Evolutionary conservation across 176 grass and related monocot genomes (phyloP).

Genomic region (Pontederia paniculata): DNA sequence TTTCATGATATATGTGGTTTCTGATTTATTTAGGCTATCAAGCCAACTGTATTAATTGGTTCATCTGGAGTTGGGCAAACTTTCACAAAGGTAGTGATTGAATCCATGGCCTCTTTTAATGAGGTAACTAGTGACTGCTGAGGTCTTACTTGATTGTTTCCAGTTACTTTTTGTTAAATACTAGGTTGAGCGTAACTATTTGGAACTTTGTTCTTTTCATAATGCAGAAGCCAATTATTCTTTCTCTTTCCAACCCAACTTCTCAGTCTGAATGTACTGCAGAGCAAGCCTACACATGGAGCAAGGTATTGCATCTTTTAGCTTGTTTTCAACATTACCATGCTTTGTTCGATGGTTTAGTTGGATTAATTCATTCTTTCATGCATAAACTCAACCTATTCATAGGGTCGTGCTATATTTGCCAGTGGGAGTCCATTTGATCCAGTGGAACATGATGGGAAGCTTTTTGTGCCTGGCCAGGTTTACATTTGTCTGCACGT

Average conservation of each 20-base stretch:
- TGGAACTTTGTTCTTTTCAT: conserved; percentile 6
- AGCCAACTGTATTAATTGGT: conserved; percentile 83
- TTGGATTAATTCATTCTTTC: no score
- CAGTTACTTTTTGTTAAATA: not conserved
- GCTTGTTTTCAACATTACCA: not conserved
- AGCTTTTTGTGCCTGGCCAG: conserved; percentile 65
- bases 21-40: conserved; percentile 41
- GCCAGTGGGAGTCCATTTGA: conserved; percentile 95
- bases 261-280: conserved; percentile 81
- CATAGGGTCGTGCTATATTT: conserved; percentile 72
- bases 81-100: conserved; percentile 83
- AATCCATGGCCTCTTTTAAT: conserved; percentile 75
- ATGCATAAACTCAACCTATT: not conserved
- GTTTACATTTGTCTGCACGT: conserved; percentile 6
- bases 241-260: conserved; percentile 80
- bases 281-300: conserved; percentile 87
- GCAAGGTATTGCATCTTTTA: conserved; percentile 35
- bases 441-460: conserved; percentile 63
- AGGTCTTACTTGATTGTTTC: not conserved
- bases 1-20: not conserved
- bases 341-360: not conserved
- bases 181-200: not conserved
- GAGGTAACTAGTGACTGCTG: conserved; percentile 28
- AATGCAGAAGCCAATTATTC: conserved; percentile 75
- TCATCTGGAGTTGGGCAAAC: conserved; percentile 92